Conservation (phyloP, 176 grass and related monocot genomes). For the Aegilops speltoides region DNA sequence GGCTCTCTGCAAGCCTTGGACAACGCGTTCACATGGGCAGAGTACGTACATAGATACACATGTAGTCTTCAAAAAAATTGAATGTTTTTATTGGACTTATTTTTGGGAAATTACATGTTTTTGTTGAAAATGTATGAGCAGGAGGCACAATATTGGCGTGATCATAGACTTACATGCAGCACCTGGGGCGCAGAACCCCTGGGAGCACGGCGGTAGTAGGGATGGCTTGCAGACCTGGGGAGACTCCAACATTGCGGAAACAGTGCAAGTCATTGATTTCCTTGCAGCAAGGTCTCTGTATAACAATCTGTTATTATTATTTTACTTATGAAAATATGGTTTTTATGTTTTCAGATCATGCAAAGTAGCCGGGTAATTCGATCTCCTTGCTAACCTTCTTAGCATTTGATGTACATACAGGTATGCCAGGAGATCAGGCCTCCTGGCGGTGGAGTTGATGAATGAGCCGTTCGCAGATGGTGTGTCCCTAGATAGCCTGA, state of each 20-base stretch:
- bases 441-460: too few relatives aligned
- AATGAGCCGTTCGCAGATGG: too few relatives aligned
- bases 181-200: conserved; percentile 57
- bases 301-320: too few relatives aligned
- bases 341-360: too few relatives aligned
- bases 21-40: conserved; percentile 77
- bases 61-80: neutral
- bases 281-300: neutral
- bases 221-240: conserved; percentile 65
- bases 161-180: conserved; percentile 71
- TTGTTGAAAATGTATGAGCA: neutral
- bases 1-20: conserved; percentile 63
- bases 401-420: too few relatives aligned
- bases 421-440: too few relatives aligned
- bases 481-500: too few relatives aligned
- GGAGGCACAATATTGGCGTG: conserved; percentile 54
- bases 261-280: conserved; percentile 66
- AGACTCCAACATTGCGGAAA: conserved; percentile 45
- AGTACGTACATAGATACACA: conserved; percentile 30
- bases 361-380: too few relatives aligned
- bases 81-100: neutral
- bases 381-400: too few relatives aligned
- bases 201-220: conserved; percentile 54
- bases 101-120: neutral
- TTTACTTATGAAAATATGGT: too few relatives aligned